Evolutionary conservation across 2,329 filamentous ascomycete species (phyloP).

Genomic region (Metarhizium brunneum): DNA sequence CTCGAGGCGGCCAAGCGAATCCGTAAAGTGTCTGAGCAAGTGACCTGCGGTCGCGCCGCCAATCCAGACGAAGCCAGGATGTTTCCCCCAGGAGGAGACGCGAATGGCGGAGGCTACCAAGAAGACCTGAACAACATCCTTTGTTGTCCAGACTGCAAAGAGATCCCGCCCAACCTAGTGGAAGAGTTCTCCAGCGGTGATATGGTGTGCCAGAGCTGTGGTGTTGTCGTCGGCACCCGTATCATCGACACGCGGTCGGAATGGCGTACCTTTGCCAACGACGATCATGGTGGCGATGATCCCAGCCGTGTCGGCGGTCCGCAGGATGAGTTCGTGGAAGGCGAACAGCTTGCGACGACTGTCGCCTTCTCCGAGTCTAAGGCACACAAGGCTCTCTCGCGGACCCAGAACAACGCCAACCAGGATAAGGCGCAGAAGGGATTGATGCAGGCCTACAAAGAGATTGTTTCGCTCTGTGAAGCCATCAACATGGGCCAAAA

Average conservation of each 20-base stretch:
- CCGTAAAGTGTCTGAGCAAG: conserved; percentile 27
- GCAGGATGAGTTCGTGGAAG: conserved; percentile 81
- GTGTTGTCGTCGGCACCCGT: conserved; percentile 79
- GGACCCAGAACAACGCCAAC: conserved; percentile 77
- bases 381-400: conserved; percentile 64
- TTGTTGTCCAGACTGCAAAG: conserved; percentile 84
- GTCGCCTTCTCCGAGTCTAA: conserved; percentile 76
- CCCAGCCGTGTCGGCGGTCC: conserved; percentile 96
- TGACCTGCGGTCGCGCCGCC: conserved; percentile 33
- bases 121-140: conserved; percentile 82
- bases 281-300: conserved; percentile 93
- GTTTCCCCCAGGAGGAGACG: conserved; percentile 30
- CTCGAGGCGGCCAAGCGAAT: conserved; percentile 24
- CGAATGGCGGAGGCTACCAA: conserved; percentile 30
- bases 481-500: conserved; percentile 71
- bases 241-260: conserved; percentile 95
- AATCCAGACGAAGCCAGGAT: conserved; percentile 36
- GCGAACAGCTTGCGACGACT: conserved; percentile 77
- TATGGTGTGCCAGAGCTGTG: conserved; percentile 86
- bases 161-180: conserved; percentile 82
- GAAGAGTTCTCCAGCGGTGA: conserved; percentile 91
- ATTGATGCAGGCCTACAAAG: conserved; percentile 75
- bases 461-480: conserved; percentile 83
- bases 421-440: conserved; percentile 77
- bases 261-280: conserved; percentile 98